Evolutionary conservation across 2,329 filamentous ascomycete species (phyloP).

Genomic region (Fulvia fulva): DNA sequence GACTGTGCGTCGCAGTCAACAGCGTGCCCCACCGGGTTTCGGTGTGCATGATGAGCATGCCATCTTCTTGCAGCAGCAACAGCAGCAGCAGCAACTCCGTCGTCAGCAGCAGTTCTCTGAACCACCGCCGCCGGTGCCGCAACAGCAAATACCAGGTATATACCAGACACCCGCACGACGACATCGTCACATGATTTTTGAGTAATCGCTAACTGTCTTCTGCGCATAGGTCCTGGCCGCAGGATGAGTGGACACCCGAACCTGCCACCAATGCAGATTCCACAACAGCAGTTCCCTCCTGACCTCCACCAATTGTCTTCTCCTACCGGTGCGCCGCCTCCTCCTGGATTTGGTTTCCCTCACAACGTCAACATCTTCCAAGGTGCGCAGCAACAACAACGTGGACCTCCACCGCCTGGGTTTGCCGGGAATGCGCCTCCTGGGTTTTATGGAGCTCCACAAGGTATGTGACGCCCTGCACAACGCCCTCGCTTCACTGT

Average conservation of each 20-base stretch:
- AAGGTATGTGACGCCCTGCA: too few relatives aligned
- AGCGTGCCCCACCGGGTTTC: constrained; percentile 34
- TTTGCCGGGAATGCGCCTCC: constrained; percentile 11
- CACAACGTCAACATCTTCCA: constrained; percentile 30
- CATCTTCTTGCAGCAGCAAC: constrained; percentile 29
- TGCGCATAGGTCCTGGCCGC: constrained; percentile 11
- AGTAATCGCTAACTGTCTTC: too few relatives aligned
- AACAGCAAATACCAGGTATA: constrained; percentile 7
- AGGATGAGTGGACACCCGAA: constrained; percentile 28
- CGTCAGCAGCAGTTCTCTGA: constrained; percentile 18
- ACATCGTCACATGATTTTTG: too few relatives aligned
- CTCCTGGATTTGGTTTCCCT: constrained; percentile 32
- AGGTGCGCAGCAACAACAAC: constrained; percentile 16
- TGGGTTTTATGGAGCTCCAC: constrained; percentile 12
- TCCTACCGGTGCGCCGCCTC: constrained; percentile 17
- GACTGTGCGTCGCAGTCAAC: constrained; percentile 21
- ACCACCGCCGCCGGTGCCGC: constrained; percentile 12
- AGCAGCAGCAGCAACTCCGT: constrained; percentile 27
- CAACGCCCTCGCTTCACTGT: too few relatives aligned
- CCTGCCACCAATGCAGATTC: constrained; percentile 29
- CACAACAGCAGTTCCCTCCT: constrained; percentile 17
- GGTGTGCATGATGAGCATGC: constrained; percentile 30
- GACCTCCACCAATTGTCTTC: constrained; percentile 24
- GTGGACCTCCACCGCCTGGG: constrained; percentile 12
- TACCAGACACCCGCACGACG: too few relatives aligned